Percentiles rank a stretch among this genome's conserved stretches.
phyloP scores from a whole-genome alignment of 176 grass and related monocot species.

The Pharus latifolius region DNA sequence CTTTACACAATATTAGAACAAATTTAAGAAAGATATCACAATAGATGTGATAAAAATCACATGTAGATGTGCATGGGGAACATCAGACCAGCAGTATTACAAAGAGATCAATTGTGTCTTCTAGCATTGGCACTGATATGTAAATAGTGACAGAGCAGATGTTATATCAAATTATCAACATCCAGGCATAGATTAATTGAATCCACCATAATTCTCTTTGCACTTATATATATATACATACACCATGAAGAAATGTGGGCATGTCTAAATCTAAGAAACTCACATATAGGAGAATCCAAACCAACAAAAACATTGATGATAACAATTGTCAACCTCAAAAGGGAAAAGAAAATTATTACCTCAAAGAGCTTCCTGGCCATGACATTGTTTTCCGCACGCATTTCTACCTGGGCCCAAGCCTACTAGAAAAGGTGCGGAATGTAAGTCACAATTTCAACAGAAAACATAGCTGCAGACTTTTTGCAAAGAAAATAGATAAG shows the following conservation, averaged over 20 bases:
- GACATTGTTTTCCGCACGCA: slow-evolving; percentile 63
- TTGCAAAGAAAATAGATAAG: not conserved
- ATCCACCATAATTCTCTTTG: not conserved
- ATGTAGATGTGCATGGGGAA: not conserved
- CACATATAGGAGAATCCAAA: not conserved
- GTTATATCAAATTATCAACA: not conserved
- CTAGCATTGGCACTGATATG: not conserved
- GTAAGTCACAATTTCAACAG: slow-evolving; percentile 25
- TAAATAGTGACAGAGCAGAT: not conserved
- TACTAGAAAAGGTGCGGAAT: slow-evolving; percentile 37
- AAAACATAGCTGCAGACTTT: not conserved
- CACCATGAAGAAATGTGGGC: not conserved
- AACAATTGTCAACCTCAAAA: slow-evolving; percentile 25
- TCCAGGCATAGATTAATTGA: not conserved
- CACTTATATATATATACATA: not conserved
- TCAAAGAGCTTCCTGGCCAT: slow-evolving; percentile 91
- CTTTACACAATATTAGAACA: not conserved
- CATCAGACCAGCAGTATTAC: not conserved
- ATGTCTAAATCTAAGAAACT: not conserved
- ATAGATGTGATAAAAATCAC: not conserved
- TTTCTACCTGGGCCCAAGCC: slow-evolving; percentile 96
- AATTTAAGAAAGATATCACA: not conserved
- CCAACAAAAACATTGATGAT: not conserved
- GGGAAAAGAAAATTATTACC: slow-evolving; percentile 45
- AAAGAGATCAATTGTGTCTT: not conserved